Conservation (phyloP, 164 flowering plant species). For the Liriodendron chinense region DNA sequence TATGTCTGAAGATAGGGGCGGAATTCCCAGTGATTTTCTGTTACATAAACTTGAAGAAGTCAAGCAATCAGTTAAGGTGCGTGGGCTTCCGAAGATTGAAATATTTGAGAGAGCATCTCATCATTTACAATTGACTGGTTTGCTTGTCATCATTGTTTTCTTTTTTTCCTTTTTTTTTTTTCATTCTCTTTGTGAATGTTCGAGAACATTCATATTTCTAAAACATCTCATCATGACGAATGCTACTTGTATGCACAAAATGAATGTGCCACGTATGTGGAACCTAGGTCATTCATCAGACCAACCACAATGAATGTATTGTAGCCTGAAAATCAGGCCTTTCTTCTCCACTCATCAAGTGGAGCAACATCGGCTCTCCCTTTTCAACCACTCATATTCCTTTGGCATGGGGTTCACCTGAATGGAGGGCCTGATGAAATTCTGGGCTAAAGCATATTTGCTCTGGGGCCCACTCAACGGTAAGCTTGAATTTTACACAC, state of each 20-base stretch:
- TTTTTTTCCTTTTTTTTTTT: no score
- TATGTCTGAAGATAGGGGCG: constrained; percentile 36
- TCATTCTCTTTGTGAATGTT: no score
- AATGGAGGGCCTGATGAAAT: background rate
- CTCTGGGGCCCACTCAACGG: background rate
- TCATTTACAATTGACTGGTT: background rate
- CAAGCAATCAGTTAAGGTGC: constrained; percentile 68
- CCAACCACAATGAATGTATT: no score
- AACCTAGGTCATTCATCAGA: background rate
- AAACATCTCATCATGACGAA: background rate
- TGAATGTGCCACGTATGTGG: background rate
- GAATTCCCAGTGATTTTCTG: constrained; percentile 44
- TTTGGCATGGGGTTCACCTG: background rate
- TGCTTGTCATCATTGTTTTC: background rate
- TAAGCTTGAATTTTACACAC: background rate
- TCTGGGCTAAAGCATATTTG: background rate
- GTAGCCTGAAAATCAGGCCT: background rate
- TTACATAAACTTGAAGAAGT: constrained; percentile 76
- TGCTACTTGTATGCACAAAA: background rate
- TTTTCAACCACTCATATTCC: background rate
- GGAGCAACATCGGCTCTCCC: no score
- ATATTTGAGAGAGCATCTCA: background rate
- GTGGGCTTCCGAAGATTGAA: background rate
- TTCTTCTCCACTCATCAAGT: background rate
- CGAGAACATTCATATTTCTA: no score